Conservation (phyloP, 257 asterid species). For the Nicotiana benthamiana region DNA sequence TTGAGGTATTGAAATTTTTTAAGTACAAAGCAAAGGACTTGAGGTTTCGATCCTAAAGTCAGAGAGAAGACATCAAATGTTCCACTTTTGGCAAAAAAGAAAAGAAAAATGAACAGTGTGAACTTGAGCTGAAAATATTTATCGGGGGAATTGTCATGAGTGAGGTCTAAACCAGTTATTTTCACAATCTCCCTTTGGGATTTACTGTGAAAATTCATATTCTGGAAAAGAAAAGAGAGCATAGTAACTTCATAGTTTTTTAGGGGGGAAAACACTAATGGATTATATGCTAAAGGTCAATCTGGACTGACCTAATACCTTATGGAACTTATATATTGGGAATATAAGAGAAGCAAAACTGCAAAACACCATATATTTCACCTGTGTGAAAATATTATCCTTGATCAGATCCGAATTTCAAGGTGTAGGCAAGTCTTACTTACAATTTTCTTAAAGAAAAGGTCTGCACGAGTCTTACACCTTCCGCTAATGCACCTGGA, state of each 20-base stretch:
- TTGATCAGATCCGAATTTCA: neutral
- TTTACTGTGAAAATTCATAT: neutral
- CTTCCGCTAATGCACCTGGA: neutral
- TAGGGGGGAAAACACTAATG: neutral
- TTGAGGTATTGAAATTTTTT: too few species aligned
- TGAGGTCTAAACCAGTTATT: neutral
- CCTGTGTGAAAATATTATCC: neutral
- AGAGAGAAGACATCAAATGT: neutral
- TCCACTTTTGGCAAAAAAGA: neutral
- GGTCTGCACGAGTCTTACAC: neutral
- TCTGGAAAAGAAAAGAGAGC: neutral
- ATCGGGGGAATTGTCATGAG: neutral
- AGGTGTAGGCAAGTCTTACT: neutral
- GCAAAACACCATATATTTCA: neutral
- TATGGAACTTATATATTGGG: too few species aligned
- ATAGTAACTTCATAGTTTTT: neutral
- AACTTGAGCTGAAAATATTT: neutral
- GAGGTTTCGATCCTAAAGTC: neutral
- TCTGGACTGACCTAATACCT: neutral
- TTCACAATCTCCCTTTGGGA: neutral
- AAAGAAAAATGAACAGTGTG: neutral
- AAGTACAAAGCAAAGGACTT: too few species aligned
- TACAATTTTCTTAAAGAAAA: neutral
- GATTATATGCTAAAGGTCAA: neutral
- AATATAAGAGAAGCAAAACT: neutral